These are phyloP conservation scores for Candida odintsovae DNA, from an alignment of 805 yeast genomes.

Conservation along the genomic window DNA sequence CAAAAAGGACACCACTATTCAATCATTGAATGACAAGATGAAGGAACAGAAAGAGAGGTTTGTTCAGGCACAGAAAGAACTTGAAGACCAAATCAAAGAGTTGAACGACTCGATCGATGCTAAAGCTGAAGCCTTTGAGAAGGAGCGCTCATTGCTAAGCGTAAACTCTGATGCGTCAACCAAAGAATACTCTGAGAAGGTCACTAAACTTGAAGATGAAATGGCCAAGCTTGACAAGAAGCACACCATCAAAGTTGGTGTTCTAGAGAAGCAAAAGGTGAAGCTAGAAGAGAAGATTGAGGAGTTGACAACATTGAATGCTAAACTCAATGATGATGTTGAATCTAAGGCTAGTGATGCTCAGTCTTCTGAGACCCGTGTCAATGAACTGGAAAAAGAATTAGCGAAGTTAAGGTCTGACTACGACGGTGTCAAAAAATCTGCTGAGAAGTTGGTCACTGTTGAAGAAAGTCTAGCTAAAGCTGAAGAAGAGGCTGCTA, in stretches of 20 bases:
- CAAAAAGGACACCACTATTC: slow-evolving; percentile 10
- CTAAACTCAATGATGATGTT: slow-evolving; percentile 3
- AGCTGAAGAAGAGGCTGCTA: not conserved
- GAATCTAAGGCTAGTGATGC: not conserved
- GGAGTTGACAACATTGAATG: slow-evolving; percentile 10
- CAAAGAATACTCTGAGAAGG: slow-evolving; percentile 42
- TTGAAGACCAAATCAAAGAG: slow-evolving; percentile 25
- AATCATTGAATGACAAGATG: slow-evolving; percentile 13
- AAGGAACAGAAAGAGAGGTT: slow-evolving; percentile 19
- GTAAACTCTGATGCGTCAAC: slow-evolving; percentile 45
- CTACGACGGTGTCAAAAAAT: not conserved
- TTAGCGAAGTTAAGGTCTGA: not conserved
- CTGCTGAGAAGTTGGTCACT: not conserved
- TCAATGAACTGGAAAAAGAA: not conserved
- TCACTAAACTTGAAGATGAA: slow-evolving; percentile 35
- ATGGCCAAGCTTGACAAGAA: slow-evolving; percentile 12
- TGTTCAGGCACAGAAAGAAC: slow-evolving; percentile 15
- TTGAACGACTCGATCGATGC: slow-evolving; percentile 30
- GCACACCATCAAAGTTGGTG: slow-evolving; percentile 2
- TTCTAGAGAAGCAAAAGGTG: slow-evolving; percentile 9
- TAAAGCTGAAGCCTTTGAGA: slow-evolving; percentile 41
- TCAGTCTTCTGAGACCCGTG: not conserved
- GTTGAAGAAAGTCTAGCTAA: not conserved
- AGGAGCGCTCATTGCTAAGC: slow-evolving; percentile 41
- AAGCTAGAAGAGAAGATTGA: slow-evolving; percentile 10